Evolutionary conservation across 805 yeast species (phyloP), one percentile per base, ranked within the genome.

Genomic region (Monosporozyma aquatica): DNA sequence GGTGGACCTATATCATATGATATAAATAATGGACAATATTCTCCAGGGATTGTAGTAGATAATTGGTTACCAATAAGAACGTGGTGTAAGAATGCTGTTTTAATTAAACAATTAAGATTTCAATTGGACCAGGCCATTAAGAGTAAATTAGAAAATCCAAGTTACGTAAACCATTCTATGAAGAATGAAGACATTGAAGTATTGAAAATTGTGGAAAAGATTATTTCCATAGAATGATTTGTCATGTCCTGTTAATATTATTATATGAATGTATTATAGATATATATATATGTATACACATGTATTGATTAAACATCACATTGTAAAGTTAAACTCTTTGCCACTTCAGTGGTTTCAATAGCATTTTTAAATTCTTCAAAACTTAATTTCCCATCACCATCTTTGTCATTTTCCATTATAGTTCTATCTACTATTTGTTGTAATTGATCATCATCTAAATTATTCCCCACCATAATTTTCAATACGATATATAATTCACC

Each of bases 341-440:
- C 82, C 7, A 79, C 76, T 43, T 71, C 74, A 4, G 78, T 76
- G 8, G 68, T 68, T 46, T 69, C 72, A 17, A 70, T 71, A 0
- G 87, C 86, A 41, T 70, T 71, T 51, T 76, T 77, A 62, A 92
- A 92, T 69, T 92, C 99, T 28, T 77, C 87, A 58, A 87, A 92
- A 47, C 82, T 80, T 47, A 92, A 66, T 52, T 74, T 77, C 1
- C 95, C 95, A 56, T 87, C 96, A 2, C 90, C 89, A 53, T 89
- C 95, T 23, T 61, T 54, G 56, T 89, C 97, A 40, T 87, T 89
- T 60, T 90, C 97, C 78, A 87, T 77, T 50, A 94, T 87, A 0
- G 98, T 87, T 62, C 94, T 80, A 61, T 92, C 97, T n/a, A 90
- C 97, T 41, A 92, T 76, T 63, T 94, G 97, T 61, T 92, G 99